These are phyloP conservation scores for Ganoderma boninense DNA, from an alignment of 1,284 basidiomycete genomes.

Conservation along the genomic window DNA sequence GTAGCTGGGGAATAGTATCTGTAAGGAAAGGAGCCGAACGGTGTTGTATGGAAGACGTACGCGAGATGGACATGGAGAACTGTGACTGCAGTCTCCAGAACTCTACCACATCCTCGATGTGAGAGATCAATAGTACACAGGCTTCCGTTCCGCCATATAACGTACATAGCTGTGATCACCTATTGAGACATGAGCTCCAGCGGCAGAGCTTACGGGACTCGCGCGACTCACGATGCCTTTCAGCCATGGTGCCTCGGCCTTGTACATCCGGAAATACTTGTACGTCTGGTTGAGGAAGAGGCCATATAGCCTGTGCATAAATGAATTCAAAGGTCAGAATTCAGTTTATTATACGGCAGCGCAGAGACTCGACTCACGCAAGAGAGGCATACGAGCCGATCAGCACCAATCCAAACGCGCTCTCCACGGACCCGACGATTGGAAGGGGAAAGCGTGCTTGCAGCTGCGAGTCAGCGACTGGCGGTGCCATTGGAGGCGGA, in stretches of 20 bases:
- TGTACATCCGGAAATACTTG: background rate
- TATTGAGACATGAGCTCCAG: background rate
- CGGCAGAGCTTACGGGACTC: background rate
- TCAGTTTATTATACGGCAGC: too few species aligned
- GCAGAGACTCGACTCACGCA: background rate
- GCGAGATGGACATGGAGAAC: background rate
- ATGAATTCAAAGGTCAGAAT: too few species aligned
- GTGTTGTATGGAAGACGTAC: background rate
- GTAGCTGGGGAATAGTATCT: background rate
- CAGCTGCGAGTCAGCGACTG: background rate
- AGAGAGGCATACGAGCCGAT: background rate
- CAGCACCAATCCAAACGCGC: background rate
- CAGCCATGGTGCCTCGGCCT: background rate
- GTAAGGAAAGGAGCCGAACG: background rate
- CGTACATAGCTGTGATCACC: constrained; percentile 1
- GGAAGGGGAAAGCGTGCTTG: background rate
- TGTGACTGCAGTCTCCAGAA: background rate
- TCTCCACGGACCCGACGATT: background rate
- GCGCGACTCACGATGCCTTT: background rate
- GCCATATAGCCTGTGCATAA: background rate
- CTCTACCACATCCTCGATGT: background rate
- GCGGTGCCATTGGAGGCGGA: background rate
- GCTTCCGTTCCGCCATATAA: too few species aligned
- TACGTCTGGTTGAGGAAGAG: background rate
- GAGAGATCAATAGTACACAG: too few species aligned